These are phyloP conservation scores for Geum urbanum DNA, from an alignment of 306 rosid species.

Conservation along the genomic window DNA sequence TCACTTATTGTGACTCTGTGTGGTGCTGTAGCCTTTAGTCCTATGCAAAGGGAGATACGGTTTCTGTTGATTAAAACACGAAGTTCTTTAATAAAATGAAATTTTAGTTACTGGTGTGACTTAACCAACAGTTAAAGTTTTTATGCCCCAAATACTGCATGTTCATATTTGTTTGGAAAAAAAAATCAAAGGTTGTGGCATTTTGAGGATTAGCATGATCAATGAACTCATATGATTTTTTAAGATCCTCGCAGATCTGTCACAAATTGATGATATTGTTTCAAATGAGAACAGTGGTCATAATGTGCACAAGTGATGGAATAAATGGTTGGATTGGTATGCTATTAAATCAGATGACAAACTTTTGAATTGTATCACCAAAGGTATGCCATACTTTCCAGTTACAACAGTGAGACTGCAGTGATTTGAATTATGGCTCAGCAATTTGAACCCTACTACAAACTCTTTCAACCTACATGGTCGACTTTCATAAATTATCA, in stretches of 20 bases:
- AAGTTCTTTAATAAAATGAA: not conserved
- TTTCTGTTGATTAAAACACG: not conserved
- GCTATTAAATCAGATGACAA: too few relatives aligned
- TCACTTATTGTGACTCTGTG: too few relatives aligned
- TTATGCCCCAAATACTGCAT: too few relatives aligned
- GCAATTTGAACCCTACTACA: not conserved
- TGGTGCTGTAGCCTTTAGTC: not conserved
- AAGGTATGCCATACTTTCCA: not conserved
- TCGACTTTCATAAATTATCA: not conserved
- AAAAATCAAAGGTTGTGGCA: not conserved
- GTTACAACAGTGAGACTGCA: not conserved
- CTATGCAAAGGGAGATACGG: not conserved
- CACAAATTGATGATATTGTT: not conserved
- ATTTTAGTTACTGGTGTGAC: not conserved
- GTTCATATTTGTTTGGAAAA: not conserved
- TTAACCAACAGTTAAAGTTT: too few relatives aligned
- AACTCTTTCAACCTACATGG: too few relatives aligned
- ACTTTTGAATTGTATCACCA: too few relatives aligned
- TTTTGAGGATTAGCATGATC: not conserved
- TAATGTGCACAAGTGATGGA: not conserved
- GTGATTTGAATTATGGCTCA: not conserved
- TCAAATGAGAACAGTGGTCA: not conserved
- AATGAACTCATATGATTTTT: not conserved
- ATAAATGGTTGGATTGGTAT: too few relatives aligned
- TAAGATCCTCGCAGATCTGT: not conserved